Percentiles rank a stretch among this genome's conserved stretches.
phyloP scores from a whole-genome alignment of 2,329 filamentous ascomycete genomes.

The Aspergillus amoenus region DNA sequence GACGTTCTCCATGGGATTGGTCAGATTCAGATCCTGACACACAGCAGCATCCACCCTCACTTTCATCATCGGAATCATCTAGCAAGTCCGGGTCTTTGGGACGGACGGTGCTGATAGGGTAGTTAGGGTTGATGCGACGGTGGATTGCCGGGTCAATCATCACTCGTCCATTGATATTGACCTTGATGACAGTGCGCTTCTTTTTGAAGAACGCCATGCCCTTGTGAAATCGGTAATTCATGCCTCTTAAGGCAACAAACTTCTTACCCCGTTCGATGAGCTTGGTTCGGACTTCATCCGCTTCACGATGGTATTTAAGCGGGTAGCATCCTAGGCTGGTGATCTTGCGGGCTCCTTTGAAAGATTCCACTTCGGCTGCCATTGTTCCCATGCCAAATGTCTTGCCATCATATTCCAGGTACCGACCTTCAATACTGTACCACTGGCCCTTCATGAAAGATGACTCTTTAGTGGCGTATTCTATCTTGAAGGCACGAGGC shows the following conservation, averaged over 20 bases:
- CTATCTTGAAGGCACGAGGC: constrained; percentile 78
- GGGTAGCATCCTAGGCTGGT: constrained; percentile 75
- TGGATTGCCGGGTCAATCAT: constrained; percentile 87
- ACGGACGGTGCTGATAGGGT: constrained; percentile 71
- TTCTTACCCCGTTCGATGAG: constrained; percentile 81
- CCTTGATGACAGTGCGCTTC: constrained; percentile 71
- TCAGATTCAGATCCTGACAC: constrained; percentile 37
- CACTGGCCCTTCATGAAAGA: constrained; percentile 71
- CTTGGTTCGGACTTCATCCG: constrained; percentile 61
- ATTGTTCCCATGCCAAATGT: constrained; percentile 74
- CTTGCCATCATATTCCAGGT: constrained; percentile 87
- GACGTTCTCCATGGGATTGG: constrained; percentile 36
- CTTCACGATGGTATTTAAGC: constrained; percentile 74
- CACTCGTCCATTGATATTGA: constrained; percentile 81
- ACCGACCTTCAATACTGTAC: constrained; percentile 71
- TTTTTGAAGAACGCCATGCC: constrained; percentile 84
- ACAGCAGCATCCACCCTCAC: constrained; percentile 45
- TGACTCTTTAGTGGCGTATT: constrained; percentile 68
- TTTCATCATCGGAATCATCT: constrained; percentile 45
- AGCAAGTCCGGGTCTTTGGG: constrained; percentile 67
- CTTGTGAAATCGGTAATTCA: constrained; percentile 79
- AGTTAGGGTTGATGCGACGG: constrained; percentile 82
- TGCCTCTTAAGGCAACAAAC: constrained; percentile 76
- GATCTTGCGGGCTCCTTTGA: constrained; percentile 81
- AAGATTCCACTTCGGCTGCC: constrained; percentile 67